Conservation (phyloP, 2,329 filamentous ascomycete genomes). For the Colletotrichum tofieldiae region DNA sequence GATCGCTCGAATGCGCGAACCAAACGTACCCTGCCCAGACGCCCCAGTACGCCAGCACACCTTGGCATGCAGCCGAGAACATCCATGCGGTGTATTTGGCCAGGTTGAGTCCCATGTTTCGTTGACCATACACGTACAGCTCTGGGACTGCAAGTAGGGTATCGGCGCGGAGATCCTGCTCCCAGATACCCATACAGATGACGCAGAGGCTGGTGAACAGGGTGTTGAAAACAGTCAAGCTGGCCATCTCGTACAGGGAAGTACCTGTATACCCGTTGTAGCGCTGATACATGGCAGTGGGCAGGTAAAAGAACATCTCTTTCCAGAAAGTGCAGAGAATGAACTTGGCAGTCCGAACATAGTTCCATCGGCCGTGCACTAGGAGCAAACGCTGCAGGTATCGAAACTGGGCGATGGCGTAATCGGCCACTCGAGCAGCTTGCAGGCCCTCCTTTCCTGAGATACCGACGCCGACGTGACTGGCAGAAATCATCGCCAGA, state of each 20-base stretch:
- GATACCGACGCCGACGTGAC: conserved; percentile 91
- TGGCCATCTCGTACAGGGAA: conserved; percentile 89
- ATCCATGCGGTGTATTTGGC: conserved; percentile 84
- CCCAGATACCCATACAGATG: conserved; percentile 92
- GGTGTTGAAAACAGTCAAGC: conserved; percentile 92
- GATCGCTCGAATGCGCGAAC: conserved; percentile 71
- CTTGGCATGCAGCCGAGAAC: conserved; percentile 79
- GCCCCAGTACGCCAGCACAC: conserved; percentile 81
- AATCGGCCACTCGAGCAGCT: conserved; percentile 91
- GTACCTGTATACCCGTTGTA: conserved; percentile 92
- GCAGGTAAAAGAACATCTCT: conserved; percentile 85
- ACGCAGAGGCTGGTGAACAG: conserved; percentile 92
- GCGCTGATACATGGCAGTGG: conserved; percentile 86
- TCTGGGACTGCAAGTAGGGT: conserved; percentile 95
- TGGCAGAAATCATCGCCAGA: conserved; percentile 92
- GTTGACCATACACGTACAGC: conserved; percentile 88
- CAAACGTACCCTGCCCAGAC: conserved; percentile 67
- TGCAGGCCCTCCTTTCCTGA: conserved; percentile 94
- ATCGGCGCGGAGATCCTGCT: conserved; percentile 87
- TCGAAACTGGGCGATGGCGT: conserved; percentile 91
- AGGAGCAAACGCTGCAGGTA: conserved; percentile 89
- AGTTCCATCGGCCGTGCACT: conserved; percentile 93
- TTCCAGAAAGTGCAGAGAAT: conserved; percentile 96
- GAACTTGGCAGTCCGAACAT: conserved; percentile 89
- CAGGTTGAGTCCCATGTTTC: conserved; percentile 80